Base-by-base conservation (phyloP, 257 asterid genomes). In the Solanum lycopersicoides region DNA sequence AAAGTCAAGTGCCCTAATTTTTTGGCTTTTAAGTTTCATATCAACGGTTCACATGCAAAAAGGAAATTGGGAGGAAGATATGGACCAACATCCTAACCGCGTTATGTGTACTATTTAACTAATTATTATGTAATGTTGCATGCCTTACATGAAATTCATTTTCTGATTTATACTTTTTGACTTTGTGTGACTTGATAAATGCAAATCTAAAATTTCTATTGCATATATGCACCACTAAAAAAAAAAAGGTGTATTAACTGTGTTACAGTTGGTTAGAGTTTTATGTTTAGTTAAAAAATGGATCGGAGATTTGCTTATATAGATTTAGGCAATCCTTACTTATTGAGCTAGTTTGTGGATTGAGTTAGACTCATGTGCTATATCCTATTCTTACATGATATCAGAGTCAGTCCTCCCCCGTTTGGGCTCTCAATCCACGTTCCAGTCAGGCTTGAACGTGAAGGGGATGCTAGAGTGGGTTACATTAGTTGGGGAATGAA, bases 131-230 rank as follows among this genome's bases (percentile, higher is more conserved):
- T 60, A 60, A 23, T 23, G 69, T 60, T 60, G 69, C 69, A 60
- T 23, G 69, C 28, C 15, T 60, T 60, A n/a, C 69, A 83, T 88
- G 59, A 79, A 42, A 63, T 37, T 50, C 42, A 77, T 73, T 79
- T 50, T 37, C 13, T 44, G 45, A 79, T 16, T n/a, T 25, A 25
- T 59, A 20, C 90, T 79, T 88, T 89, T 89, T 92, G 92, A 90
- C 92, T 89, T 90, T 0, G 75, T 75, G 71, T 69, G 74, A 25
- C 4, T 21, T 60, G 69, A 60, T 60, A 60, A 9, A 21, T 9
- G 14, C 30, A n/a, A 2, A 60, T 60, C 7, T 23, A 60, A 3
- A 60, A 21, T 60, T 23, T 60, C 7, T 60, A 59, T 59, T 1
- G 66, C 66, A 59, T 59, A 21, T 3, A 11, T 9, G 28, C 68